These are phyloP conservation scores for Cercospora sp. DNA, from an alignment of 2,329 filamentous ascomycete species.

Conservation along the genomic window DNA sequence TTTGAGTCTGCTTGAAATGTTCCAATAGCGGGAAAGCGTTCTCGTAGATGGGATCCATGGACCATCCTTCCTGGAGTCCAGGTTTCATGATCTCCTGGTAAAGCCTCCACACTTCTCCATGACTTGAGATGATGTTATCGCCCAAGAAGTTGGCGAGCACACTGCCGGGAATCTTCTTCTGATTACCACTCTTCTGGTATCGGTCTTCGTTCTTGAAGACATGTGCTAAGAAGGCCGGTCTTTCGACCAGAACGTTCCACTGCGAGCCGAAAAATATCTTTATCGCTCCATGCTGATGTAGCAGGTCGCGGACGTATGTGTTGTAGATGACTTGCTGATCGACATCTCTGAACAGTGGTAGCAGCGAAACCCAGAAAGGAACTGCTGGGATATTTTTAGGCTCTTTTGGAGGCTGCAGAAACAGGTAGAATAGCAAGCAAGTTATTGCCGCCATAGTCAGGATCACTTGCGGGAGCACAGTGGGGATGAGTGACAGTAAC, in stretches of 20 bases:
- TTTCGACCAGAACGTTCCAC: constrained; percentile 12
- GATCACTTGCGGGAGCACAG: no score
- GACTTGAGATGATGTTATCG: constrained; percentile 15
- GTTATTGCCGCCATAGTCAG: not conserved
- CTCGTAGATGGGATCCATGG: not conserved
- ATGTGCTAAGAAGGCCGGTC: constrained; percentile 2
- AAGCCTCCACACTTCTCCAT: constrained; percentile 6
- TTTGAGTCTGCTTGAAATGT: not conserved
- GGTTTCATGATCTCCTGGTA: constrained; percentile 14
- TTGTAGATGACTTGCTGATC: constrained; percentile 11
- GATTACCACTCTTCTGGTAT: constrained; percentile 12
- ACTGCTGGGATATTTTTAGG: constrained; percentile 12
- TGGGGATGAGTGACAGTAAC: not conserved
- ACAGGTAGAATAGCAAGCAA: not conserved
- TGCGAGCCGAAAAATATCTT: constrained; percentile 16
- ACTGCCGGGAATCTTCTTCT: constrained; percentile 15
- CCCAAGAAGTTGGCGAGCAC: constrained; percentile 14
- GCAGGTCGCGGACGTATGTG: not conserved
- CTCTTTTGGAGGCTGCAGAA: constrained; percentile 1
- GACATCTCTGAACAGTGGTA: constrained; percentile 7
- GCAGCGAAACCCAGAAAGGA: constrained; percentile 12
- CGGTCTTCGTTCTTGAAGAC: constrained; percentile 12
- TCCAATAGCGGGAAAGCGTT: not conserved
- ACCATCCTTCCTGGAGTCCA: constrained; percentile 3
- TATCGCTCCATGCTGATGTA: constrained; percentile 10